Evolutionary conservation across 306 rosid species (phyloP).

Genomic region (Cucumis hystrix): DNA sequence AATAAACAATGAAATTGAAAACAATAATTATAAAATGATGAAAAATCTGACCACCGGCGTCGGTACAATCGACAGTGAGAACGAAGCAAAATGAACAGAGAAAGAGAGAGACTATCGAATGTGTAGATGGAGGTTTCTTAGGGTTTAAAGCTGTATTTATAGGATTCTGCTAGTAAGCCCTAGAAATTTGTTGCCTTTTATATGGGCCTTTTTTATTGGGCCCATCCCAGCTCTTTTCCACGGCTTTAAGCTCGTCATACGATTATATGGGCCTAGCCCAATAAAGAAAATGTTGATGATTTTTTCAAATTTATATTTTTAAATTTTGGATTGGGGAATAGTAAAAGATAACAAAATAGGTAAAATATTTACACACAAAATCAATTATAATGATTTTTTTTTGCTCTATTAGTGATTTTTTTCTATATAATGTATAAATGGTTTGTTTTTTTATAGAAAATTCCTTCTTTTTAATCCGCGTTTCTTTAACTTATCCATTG

Average conservation of each 20-base stretch:
- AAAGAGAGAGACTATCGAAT: background rate
- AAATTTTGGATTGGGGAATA: no score
- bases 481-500: no score
- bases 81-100: background rate
- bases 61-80: background rate
- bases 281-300: background rate
- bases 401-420: no score
- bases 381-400: no score
- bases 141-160: background rate
- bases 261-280: background rate
- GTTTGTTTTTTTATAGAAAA: no score
- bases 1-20: background rate
- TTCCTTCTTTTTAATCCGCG: no score
- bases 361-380: no score
- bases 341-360: no score
- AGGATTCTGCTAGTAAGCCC: background rate
- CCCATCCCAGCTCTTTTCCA: background rate
- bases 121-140: background rate
- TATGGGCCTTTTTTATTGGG: background rate
- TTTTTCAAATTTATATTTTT: background rate
- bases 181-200: background rate
- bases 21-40: background rate
- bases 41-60: background rate
- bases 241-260: no score
- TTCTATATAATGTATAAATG: no score